Evolutionary conservation across 208 protist genomes (phyloP).

Genomic region (Trypanosomatidae sp.): DNA sequence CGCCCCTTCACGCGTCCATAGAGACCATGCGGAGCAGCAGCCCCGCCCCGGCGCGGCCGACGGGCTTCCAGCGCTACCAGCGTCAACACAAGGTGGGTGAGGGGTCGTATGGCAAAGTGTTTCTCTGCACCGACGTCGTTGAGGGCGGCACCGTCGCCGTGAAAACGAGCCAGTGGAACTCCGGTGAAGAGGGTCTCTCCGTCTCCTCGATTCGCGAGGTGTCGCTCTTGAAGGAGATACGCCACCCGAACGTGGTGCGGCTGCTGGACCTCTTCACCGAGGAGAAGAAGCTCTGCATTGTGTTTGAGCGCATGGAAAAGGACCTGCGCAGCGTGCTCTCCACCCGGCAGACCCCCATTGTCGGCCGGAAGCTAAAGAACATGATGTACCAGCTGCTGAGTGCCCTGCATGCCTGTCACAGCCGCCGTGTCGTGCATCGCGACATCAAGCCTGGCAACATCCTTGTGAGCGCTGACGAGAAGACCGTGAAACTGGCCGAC

Average conservation of each 20-base stretch:
- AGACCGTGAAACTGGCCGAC: conserved; percentile 88
- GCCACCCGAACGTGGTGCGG: conserved; percentile 91
- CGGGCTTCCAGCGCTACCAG: conserved; percentile 64
- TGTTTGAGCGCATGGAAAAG: conserved; percentile 97
- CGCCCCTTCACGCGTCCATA: neutral
- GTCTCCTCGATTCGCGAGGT: conserved; percentile 92
- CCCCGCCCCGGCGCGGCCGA: conserved; percentile 6
- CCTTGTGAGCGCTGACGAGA: conserved; percentile 70
- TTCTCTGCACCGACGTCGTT: conserved; percentile 89
- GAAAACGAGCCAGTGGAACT: conserved; percentile 78
- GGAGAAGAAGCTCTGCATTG: conserved; percentile 93
- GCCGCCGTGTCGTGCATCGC: conserved; percentile 86
- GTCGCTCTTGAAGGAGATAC: conserved; percentile 89
- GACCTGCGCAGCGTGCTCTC: conserved; percentile 96
- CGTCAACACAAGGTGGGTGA: conserved; percentile 96
- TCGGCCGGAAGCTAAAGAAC: conserved; percentile 58
- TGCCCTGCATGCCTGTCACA: conserved; percentile 86
- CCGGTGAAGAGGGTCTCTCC: conserved; percentile 90
- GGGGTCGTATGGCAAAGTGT: conserved; percentile 97
- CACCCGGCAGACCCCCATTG: conserved; percentile 47
- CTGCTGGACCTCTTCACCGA: conserved; percentile 95
- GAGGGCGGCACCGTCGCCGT: conserved; percentile 74
- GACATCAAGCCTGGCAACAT: conserved; percentile 94
- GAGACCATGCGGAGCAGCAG: neutral
- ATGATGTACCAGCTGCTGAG: conserved; percentile 84